A percentile compares a stretch with the other conserved stretches of the same genome.
Conservation (phyloP, 352 stramenopile species). For the Globisporangium middletonii region DNA sequence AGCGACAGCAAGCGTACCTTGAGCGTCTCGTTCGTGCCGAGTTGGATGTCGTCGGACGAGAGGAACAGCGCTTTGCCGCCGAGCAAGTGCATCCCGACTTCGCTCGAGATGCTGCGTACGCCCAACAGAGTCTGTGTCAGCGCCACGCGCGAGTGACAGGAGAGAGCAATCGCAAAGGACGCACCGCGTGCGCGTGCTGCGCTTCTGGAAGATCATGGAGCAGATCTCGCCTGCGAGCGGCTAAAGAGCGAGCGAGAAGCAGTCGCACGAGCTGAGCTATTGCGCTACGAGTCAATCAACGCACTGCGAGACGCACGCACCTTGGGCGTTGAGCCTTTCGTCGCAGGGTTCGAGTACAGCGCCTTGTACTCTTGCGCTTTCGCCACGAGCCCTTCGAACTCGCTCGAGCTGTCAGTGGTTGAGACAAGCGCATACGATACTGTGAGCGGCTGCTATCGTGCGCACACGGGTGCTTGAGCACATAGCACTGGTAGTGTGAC, state of each 20-base stretch:
- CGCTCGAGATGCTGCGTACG: conserved; percentile 74
- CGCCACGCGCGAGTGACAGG: neutral
- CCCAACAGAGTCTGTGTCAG: neutral
- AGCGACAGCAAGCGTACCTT: conserved; percentile 26
- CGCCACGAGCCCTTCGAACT: conserved; percentile 56
- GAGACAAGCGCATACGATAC: neutral
- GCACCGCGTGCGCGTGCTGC: conserved; percentile 85
- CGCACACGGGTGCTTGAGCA: neutral
- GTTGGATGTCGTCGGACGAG: conserved; percentile 96
- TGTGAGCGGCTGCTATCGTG: neutral
- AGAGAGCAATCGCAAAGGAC: neutral
- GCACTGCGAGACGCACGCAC: neutral
- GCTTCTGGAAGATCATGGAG: conserved; percentile 95
- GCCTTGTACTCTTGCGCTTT: conserved; percentile 69
- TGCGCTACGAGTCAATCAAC: too few species aligned
- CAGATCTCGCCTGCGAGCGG: conserved; percentile 72
- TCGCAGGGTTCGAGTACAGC: conserved; percentile 48
- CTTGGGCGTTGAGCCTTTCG: conserved; percentile 50
- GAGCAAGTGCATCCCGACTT: conserved; percentile 96
- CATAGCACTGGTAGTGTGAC: neutral
- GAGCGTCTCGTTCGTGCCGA: conserved; percentile 97
- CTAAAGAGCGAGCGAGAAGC: conserved; percentile 10
- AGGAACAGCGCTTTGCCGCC: conserved; percentile 96
- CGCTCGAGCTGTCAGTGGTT: conserved; percentile 11
- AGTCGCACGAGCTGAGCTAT: neutral